Percentiles rank a stretch among this genome's conserved stretches.
phyloP scores from a whole-genome alignment of 1,284 basidiomycete genomes.

The Boletus mariae region DNA sequence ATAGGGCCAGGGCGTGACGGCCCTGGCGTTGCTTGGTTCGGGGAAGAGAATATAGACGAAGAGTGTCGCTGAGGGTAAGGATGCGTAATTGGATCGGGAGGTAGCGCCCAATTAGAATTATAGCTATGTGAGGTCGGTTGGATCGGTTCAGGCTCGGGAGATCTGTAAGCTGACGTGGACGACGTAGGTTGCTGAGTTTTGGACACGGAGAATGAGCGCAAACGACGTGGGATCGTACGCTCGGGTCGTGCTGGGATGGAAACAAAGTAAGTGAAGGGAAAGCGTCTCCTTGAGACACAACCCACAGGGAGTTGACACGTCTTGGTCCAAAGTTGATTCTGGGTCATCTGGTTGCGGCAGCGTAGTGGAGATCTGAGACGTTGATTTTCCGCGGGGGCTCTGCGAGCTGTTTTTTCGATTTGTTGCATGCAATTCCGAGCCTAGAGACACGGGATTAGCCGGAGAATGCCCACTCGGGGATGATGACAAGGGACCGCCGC shows the following conservation, averaged over 20 bases:
- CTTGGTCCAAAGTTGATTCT: not conserved
- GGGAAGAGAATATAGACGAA: constrained; percentile 14
- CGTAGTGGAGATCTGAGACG: constrained; percentile 5
- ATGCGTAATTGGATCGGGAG: constrained; percentile 4
- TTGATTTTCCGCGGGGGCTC: constrained; percentile 4
- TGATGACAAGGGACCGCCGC: not conserved
- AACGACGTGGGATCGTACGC: constrained; percentile 7
- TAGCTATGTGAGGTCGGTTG: constrained; percentile 1
- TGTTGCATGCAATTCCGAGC: constrained; percentile 6
- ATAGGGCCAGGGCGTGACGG: constrained; percentile 10
- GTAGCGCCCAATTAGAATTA: not conserved
- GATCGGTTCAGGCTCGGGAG: constrained; percentile 8
- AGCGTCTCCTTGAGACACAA: not conserved
- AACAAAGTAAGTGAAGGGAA: constrained; percentile 7
- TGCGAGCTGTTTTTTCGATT: constrained; percentile 8
- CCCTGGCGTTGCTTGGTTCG: constrained; percentile 7
- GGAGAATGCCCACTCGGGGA: constrained; percentile 23
- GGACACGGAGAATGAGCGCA: constrained; percentile 5
- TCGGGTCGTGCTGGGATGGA: constrained; percentile 11
- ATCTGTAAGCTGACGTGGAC: constrained; percentile 5
- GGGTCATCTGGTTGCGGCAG: constrained; percentile 3
- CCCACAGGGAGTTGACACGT: constrained; percentile 14
- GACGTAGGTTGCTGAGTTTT: constrained; percentile 8
- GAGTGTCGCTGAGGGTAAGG: constrained; percentile 16
- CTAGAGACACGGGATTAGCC: constrained; percentile 6